A percentile compares a stretch with the other conserved stretches of the same genome.
Conservation (phyloP, 129 eudicot genomes). For the Flaveria linearis region DNA sequence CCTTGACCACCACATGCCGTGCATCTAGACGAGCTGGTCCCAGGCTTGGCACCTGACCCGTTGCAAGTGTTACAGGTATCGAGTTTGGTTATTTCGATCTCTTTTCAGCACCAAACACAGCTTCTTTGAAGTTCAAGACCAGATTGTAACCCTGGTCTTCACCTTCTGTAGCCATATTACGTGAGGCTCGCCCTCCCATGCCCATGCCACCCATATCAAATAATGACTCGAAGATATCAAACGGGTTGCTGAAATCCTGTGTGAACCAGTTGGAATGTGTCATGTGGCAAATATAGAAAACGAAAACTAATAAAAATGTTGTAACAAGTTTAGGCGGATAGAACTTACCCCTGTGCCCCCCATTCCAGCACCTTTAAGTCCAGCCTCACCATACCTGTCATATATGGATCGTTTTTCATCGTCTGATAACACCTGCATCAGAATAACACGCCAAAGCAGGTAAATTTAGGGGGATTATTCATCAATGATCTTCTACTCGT, state of each 20-base stretch:
- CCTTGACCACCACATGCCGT: slow-evolving; percentile 86
- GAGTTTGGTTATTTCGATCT: slow-evolving; percentile 73
- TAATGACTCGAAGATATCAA: slow-evolving; percentile 75
- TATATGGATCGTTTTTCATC: slow-evolving; percentile 96
- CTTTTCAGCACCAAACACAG: slow-evolving; percentile 84
- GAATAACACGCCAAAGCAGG: not conserved
- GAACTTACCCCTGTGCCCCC: slow-evolving; percentile 83
- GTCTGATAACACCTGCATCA: slow-evolving; percentile 78
- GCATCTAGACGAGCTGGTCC: slow-evolving; percentile 63
- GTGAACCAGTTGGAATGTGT: slow-evolving; percentile 10
- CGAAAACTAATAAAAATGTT: not conserved
- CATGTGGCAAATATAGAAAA: slow-evolving; percentile 1
- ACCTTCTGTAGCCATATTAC: slow-evolving; percentile 75
- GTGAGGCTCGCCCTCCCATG: slow-evolving; percentile 77
- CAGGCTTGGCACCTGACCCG: slow-evolving; percentile 90
- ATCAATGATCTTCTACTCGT: too few relatives aligned
- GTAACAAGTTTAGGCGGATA: not conserved
- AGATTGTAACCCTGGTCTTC: slow-evolving; percentile 81
- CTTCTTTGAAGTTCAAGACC: slow-evolving; percentile 77
- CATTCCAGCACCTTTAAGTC: slow-evolving; percentile 87
- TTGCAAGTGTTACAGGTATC: slow-evolving; percentile 73
- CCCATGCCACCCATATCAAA: slow-evolving; percentile 79
- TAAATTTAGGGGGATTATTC: not conserved
- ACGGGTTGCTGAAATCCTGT: slow-evolving; percentile 92
- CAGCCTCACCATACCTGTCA: slow-evolving; percentile 93